Evolutionary conservation across 2,329 filamentous ascomycete species (phyloP), one percentile per base, ranked within the genome.

Genomic region (Aspergillus ochraceoroseus): DNA sequence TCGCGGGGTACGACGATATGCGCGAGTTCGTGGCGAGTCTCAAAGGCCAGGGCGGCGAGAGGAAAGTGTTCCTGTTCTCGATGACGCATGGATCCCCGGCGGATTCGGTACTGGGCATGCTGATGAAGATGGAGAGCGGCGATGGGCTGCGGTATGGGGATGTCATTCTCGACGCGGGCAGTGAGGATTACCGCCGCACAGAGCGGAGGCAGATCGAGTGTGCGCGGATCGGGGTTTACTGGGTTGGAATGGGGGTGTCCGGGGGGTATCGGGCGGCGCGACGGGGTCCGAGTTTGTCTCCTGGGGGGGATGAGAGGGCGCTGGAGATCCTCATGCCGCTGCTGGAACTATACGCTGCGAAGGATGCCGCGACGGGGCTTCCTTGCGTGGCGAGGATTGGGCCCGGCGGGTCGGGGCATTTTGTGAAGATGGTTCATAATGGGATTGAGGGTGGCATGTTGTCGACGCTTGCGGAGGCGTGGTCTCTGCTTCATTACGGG

Each of bases 381-480:
- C 72, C 80, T 1, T 85, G 81, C 50, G 78, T 82, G 0, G 74
- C 66, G 0, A 68, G 72, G 17, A 70, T 82, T 32, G 82, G 82
- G 0, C 73, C 75, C 2, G 76, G 76, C 0, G 81, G 82, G 1
- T 72, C 76, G 1, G 82, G 82, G 0, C 82, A 86, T 58, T 86
- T 81, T 53, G 79, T 85, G 27, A 86, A 87, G 66, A 86, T 85
- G 80, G 73, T 85, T 3, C 82, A 86, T 57, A 85, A 86, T 48
- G 82, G 81, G 1, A 85, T 86, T 45, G 82, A 86, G 56, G 80
- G 84, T 46, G 82, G 80, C 1, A 83, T 86, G 76, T 75, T 86
- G 66, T 76, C 64, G 38, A 70, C 74, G 0, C 70, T 84, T 4
- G 75, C 74, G 9, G 82, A 86, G 57, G 76, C 76, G 2, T 86